Base-by-base conservation (phyloP, 2,329 filamentous ascomycete genomes). In the Ophiostoma sp. region DNA sequence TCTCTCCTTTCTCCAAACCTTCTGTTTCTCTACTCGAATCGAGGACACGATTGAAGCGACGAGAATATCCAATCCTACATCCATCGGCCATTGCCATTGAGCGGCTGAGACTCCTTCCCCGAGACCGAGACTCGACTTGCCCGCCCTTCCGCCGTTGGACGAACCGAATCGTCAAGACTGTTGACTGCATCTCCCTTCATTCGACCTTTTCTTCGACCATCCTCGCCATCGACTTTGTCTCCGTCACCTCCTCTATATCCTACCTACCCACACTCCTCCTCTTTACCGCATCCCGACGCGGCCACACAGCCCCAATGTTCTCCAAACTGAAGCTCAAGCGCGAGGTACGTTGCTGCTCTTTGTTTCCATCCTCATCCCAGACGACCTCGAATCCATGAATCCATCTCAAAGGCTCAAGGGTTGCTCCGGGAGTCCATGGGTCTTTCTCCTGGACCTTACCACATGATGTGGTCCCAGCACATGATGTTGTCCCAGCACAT, bases 321-420 rank as follows among this genome's bases (percentile, higher is more conserved):
- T 77, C 76, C 72, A 78, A 78, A 78, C 74, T 78, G 64, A 78
- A 78, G 74, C 75, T 78, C 57, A 78, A 78, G 75, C 77, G 77
- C 75, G 77, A 78, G 76, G 77, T 78, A 57, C 52, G 76, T 76
- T 39, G 66, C 25, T 31, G 2, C n/a, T 12, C 25, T 59, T 52
- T 69, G 22, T 45, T 70, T 28, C 28, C 69, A 59, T 42, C 33
- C n/a, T 25, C n/a, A 28, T 36, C 33, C 19, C 2, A 9, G 57
- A 11, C 2, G 12, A 36, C 31, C 61, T 12, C n/a, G 22, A 15
- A 45, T 66, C 61, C n/a, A 28, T 42, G 22, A 28, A 55, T 55
- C 50, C 50, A 55, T 55, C 50, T 55, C 50, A 9, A 55, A 22
- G 50, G 8, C 28, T 25, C 22, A 28, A 12, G 50, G 50, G 22